A percentile compares a stretch with the other conserved stretches of the same genome.
Evolutionary conservation across 192 early-diverging fungal genomes (phyloP).

Genomic region (Chytriomyces sp.): DNA sequence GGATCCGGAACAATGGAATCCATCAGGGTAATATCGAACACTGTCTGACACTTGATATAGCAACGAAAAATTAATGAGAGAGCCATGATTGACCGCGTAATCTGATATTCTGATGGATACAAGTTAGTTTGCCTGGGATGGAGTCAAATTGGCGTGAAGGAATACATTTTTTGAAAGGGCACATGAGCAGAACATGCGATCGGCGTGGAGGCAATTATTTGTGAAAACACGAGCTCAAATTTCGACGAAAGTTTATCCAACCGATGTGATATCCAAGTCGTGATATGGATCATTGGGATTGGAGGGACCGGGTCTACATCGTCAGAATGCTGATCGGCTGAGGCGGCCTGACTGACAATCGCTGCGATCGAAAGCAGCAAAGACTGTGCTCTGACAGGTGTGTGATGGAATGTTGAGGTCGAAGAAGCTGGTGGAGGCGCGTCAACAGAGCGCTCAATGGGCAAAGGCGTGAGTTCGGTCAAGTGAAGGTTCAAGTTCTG

Average conservation of each 20-base stretch:
- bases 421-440: not conserved
- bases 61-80: not conserved
- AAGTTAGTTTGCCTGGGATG: not conserved
- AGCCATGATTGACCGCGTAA: not conserved
- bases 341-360: not conserved
- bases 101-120: not conserved
- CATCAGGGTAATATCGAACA: not conserved
- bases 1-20: conserved; percentile 11
- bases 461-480: not conserved
- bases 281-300: not conserved
- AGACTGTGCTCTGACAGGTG: not conserved
- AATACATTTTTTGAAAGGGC: not conserved
- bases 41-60: conserved; percentile 5
- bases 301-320: not conserved
- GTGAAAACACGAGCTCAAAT: conserved; percentile 14
- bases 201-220: not conserved
- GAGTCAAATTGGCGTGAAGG: not conserved
- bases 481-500: not conserved
- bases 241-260: conserved; percentile 3
- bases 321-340: not conserved
- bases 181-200: too few species aligned
- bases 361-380: not conserved
- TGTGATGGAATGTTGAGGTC: not conserved
- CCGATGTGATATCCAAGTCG: not conserved
- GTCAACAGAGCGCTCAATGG: not conserved